Evolutionary conservation across 345 rosid species (phyloP).

Genomic region (Eucalyptus fibrosa): DNA sequence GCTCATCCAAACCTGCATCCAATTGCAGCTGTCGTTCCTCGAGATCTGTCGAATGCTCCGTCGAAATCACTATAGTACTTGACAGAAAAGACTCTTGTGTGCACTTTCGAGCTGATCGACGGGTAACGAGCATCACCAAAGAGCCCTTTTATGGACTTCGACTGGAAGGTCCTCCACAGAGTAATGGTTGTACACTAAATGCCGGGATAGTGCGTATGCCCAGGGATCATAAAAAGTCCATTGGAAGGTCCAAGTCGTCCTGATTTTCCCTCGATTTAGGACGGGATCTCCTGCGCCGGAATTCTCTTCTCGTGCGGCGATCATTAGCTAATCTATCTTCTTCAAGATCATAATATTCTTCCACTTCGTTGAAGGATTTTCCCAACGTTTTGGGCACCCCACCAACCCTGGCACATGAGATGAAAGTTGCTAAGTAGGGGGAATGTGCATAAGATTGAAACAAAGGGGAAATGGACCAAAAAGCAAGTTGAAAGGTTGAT

Average conservation of each 20-base stretch:
- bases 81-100: neutral
- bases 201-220: neutral
- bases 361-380: slow-evolving; percentile 18
- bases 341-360: slow-evolving; percentile 28
- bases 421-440: neutral
- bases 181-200: neutral
- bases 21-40: neutral
- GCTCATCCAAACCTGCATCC: neutral
- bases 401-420: slow-evolving; percentile 40
- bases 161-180: neutral
- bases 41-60: neutral
- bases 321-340: slow-evolving; percentile 7
- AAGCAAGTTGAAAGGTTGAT: neutral
- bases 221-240: slow-evolving; percentile 35
- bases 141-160: neutral
- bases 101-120: neutral
- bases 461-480: neutral
- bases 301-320: slow-evolving; percentile 5
- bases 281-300: slow-evolving; percentile 1
- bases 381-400: slow-evolving; percentile 33
- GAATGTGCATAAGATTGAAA: neutral
- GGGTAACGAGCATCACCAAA: neutral
- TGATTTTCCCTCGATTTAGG: slow-evolving; percentile 13
- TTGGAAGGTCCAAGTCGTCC: slow-evolving; percentile 52
- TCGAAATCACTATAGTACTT: neutral